Evolutionary conservation across 176 grass and related monocot genomes (phyloP).

Genomic region (Oryza punctata): DNA sequence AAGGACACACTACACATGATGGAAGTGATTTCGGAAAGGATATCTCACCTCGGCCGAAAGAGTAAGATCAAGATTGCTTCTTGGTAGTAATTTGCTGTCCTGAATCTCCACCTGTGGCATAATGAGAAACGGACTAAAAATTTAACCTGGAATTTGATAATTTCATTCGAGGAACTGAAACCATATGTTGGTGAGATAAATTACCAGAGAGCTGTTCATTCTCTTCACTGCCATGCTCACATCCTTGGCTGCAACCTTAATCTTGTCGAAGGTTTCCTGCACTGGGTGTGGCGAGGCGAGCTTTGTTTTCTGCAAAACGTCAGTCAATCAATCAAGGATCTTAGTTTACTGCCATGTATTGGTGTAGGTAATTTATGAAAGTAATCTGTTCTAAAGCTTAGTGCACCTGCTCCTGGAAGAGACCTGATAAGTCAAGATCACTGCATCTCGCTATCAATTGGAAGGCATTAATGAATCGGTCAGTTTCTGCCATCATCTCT

Average conservation of each 20-base stretch:
- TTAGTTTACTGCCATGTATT: slow-evolving; percentile 1
- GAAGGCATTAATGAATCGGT: slow-evolving; percentile 64
- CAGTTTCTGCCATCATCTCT: slow-evolving; percentile 13
- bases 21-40: background rate
- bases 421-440: slow-evolving; percentile 68
- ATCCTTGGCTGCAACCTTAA: slow-evolving; percentile 55
- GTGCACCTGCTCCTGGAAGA: slow-evolving; percentile 67
- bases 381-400: background rate
- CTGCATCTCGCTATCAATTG: slow-evolving; percentile 64
- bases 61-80: slow-evolving; percentile 52
- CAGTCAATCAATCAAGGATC: background rate
- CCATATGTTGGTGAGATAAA: background rate
- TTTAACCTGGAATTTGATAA: background rate
- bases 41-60: slow-evolving; percentile 61
- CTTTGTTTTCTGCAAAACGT: slow-evolving; percentile 62
- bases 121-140: slow-evolving; percentile 3
- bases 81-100: slow-evolving; percentile 42
- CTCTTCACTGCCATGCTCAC: slow-evolving; percentile 50
- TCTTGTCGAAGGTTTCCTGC: slow-evolving; percentile 66
- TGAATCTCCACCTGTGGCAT: slow-evolving; percentile 68
- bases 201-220: slow-evolving; percentile 62
- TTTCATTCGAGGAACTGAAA: background rate
- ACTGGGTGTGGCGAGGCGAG: slow-evolving; percentile 53
- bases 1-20: background rate
- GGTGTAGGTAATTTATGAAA: background rate